Evolutionary conservation across 257 asterid genomes (phyloP).

Genomic region (Solanum sejunctum): DNA sequence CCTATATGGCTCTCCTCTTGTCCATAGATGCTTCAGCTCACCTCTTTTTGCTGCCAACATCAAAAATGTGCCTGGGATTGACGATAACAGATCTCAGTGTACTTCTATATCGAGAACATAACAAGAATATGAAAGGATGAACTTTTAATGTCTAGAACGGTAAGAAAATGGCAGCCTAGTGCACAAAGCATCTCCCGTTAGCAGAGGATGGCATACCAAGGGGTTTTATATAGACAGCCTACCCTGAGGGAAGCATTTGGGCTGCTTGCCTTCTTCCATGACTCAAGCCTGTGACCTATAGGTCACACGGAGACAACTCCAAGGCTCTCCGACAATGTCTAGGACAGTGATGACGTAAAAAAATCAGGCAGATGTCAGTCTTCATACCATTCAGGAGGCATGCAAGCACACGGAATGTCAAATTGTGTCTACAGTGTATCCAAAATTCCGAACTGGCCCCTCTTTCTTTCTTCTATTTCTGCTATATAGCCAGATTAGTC

Average conservation of each 20-base stretch:
- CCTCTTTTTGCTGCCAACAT: constrained; percentile 63
- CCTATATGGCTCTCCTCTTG: constrained; percentile 73
- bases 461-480: not conserved
- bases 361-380: not conserved
- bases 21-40: constrained; percentile 70
- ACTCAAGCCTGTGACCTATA: not conserved
- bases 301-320: not conserved
- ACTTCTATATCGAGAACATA: not conserved
- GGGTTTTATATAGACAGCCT: not conserved
- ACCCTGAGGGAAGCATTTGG: not conserved
- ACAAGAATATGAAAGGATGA: not conserved
- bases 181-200: not conserved
- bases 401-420: not conserved
- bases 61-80: constrained; percentile 57
- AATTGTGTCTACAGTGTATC: not conserved
- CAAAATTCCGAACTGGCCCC: not conserved
- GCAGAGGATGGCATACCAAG: not conserved
- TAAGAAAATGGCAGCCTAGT: not conserved
- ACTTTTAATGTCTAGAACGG: not conserved
- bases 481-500: not conserved
- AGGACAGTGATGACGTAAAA: not conserved
- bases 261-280: not conserved
- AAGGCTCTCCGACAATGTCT: not conserved
- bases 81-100: not conserved
- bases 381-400: not conserved